Conservation (phyloP, 2,329 filamentous ascomycete genomes). For the Fusarium dimerum region DNA sequence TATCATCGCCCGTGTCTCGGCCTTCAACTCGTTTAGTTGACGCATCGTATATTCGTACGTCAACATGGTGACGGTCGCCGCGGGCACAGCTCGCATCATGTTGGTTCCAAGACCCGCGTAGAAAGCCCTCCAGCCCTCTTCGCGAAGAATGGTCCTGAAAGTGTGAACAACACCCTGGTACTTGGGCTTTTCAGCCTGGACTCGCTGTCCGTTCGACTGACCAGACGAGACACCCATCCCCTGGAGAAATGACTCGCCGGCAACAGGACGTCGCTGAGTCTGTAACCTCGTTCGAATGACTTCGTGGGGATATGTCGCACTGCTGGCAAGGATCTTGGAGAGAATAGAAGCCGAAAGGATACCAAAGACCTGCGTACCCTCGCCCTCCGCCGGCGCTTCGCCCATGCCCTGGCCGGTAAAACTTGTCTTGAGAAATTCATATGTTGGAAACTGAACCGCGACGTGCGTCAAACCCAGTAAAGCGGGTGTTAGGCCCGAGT, state of each 20-base stretch:
- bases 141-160: constrained; percentile 78
- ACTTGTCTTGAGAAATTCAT: constrained; percentile 86
- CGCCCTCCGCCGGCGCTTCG: constrained; percentile 45
- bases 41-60: constrained; percentile 83
- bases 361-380: constrained; percentile 72
- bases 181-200: constrained; percentile 41
- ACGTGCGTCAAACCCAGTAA: constrained; percentile 92
- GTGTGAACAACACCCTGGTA: constrained; percentile 83
- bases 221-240: constrained; percentile 47
- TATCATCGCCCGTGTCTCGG: constrained; percentile 36
- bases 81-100: constrained; percentile 92
- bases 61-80: constrained; percentile 95
- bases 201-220: constrained; percentile 28
- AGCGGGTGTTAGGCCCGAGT: constrained; percentile 90
- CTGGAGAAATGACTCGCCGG: constrained; percentile 53
- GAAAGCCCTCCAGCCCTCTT: constrained; percentile 96
- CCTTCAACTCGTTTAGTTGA: constrained; percentile 46
- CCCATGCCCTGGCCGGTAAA: constrained; percentile 93
- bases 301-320: constrained; percentile 95
- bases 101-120: constrained; percentile 98
- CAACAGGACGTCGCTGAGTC: constrained; percentile 78
- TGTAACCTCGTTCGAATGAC: constrained; percentile 92
- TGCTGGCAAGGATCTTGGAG: constrained; percentile 92
- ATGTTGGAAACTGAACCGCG: constrained; percentile 94
- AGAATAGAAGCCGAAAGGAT: constrained; percentile 87